Evolutionary conservation across 2,329 filamentous ascomycete species (phyloP).

Genomic region (Pseudocercospora macadamiae): DNA sequence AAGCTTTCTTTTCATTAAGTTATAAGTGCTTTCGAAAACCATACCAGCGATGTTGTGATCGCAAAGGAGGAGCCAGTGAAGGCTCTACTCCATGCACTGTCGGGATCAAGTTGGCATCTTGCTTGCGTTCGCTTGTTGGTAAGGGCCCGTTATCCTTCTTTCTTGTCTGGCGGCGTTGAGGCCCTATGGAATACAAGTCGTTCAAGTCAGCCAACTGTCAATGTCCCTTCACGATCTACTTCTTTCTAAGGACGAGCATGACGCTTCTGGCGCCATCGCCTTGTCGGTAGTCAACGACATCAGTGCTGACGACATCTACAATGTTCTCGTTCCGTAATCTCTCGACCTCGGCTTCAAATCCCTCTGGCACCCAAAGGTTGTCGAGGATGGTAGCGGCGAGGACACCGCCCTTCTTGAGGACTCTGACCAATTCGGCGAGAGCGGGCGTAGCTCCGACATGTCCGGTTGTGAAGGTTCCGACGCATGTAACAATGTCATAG

Average conservation of each 20-base stretch:
- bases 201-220: background rate
- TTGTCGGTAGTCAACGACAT: constrained; percentile 38
- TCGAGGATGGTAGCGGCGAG: constrained; percentile 57
- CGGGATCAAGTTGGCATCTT: constrained; percentile 1
- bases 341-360: constrained; percentile 53
- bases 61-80: constrained; percentile 2
- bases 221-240: constrained; percentile 12
- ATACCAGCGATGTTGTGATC: constrained; percentile 9
- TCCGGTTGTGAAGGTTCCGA: constrained; percentile 59
- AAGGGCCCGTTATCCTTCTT: background rate
- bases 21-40: background rate
- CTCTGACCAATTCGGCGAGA: constrained; percentile 54
- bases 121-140: constrained; percentile 7
- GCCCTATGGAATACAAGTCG: constrained; percentile 7
- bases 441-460: constrained; percentile 57
- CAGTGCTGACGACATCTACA: constrained; percentile 42
- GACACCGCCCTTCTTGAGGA: constrained; percentile 52
- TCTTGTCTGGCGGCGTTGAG: constrained; percentile 4
- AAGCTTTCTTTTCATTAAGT: background rate
- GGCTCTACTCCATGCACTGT: background rate
- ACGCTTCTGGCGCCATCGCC: constrained; percentile 22
- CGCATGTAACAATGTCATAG: constrained; percentile 58
- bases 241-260: constrained; percentile 33
- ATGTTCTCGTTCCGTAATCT: constrained; percentile 39
- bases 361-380: constrained; percentile 53